Base-by-base conservation (phyloP, 371 early-diverging fungal species). In the Smittium mucronatum region DNA sequence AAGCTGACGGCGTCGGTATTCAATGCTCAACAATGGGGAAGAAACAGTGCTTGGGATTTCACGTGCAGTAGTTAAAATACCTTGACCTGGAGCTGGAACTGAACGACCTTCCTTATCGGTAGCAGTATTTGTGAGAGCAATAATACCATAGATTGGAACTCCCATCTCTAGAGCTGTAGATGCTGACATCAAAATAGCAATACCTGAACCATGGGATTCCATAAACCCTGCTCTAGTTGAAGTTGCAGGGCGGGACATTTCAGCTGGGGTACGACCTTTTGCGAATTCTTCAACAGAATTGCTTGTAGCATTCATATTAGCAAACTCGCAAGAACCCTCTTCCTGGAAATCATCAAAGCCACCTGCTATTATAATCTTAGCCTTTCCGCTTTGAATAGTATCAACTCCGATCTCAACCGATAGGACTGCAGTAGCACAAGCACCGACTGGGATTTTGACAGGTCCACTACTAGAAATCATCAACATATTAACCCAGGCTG, bases 271-370 rank as follows among this genome's bases (percentile, higher is more conserved):
- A 76, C 96, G 92, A 57, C 96, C 96, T 64, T 85, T 86, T 25
- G 89, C 94, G 70, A 93, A 84, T 83, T 95, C 96, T 36, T 91
- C 94, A 47, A 87, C 83, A 60, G 94, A 82, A 81, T 89, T 93
- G 75, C 91, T 89, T 57, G 95, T 96, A 36, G 95, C 95, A 87
- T 93, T 94, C 95, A 95, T 95, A 85, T 95, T 93, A 72, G 94
- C 94, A 80, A 95, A 95, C 83, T 95, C 96, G 73, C 89, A 89
- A 47, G 93, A 91, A 63, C 94, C 90, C 74, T 95, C 96, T 80
- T 94, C 94, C 71, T 91, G 90, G 84, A 93, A 93, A 77, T 93
- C 93, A 77, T 95, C 96, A 74, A 88, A 92, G 32, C 93, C 94
- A 84, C 96, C 96, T 73, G 90, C 93, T 74, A 95, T 82, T 75